Percentiles rank a stretch among this genome's conserved stretches.
Conservation (phyloP, 2,329 filamentous ascomycete species). For the Nannizziopsis barbatae region DNA sequence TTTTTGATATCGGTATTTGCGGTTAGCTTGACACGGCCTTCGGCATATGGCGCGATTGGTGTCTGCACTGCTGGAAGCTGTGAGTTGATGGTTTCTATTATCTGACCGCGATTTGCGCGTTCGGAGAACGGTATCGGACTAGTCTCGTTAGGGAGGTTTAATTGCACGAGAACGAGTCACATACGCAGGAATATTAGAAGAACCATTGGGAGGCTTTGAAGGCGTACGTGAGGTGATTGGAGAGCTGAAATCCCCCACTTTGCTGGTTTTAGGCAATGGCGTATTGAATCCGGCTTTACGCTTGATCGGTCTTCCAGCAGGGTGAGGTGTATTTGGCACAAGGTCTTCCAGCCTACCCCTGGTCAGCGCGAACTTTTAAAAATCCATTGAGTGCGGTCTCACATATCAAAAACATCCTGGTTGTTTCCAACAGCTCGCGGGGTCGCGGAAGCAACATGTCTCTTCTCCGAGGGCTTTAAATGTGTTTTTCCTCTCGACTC, state of each 20-base stretch:
- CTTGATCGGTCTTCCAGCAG: slow-evolving; percentile 36
- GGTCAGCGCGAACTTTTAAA: slow-evolving; percentile 1
- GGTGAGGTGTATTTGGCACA: slow-evolving; percentile 50
- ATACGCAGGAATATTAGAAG: slow-evolving; percentile 24
- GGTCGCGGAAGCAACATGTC: slow-evolving; percentile 44
- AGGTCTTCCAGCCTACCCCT: slow-evolving; percentile 51
- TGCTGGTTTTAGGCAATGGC: slow-evolving; percentile 33
- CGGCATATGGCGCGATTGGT: slow-evolving; percentile 59
- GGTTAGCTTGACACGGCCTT: slow-evolving; percentile 71
- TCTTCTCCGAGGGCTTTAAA: slow-evolving; percentile 53
- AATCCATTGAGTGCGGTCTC: slow-evolving; percentile 10
- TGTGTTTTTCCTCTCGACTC: slow-evolving; percentile 57
- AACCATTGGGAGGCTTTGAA: background rate
- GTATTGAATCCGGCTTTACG: slow-evolving; percentile 43
- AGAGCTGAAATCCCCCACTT: slow-evolving; percentile 41
- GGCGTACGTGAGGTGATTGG: slow-evolving; percentile 37
- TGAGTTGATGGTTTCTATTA: slow-evolving; percentile 71
- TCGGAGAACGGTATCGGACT: slow-evolving; percentile 57
- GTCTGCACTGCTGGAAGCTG: slow-evolving; percentile 57
- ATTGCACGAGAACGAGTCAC: slow-evolving; percentile 1
- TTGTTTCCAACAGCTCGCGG: slow-evolving; percentile 47
- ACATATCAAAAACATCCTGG: slow-evolving; percentile 76
- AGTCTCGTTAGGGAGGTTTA: slow-evolving; percentile 14
- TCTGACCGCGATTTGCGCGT: slow-evolving; percentile 66
- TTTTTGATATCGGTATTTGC: slow-evolving; percentile 84